phyloP scores from a whole-genome alignment of 2,329 filamentous ascomycete genomes.

The Phyllosticta citribraziliensis region DNA sequence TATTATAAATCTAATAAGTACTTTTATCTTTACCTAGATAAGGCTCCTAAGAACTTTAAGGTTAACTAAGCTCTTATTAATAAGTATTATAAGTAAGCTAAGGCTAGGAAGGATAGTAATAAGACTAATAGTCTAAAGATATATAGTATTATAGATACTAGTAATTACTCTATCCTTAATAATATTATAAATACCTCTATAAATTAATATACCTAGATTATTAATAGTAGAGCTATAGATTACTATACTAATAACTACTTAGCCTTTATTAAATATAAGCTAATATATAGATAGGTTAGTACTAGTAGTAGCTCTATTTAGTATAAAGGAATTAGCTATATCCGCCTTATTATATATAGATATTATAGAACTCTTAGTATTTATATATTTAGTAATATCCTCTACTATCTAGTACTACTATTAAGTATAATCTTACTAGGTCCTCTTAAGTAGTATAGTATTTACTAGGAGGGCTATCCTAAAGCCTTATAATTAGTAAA shows the following conservation, averaged over 20 bases:
- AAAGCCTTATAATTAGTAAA: neutral
- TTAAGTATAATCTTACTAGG: neutral
- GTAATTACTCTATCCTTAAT: neutral
- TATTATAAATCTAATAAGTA: neutral
- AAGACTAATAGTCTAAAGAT: neutral
- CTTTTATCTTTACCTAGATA: neutral
- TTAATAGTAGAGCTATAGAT: neutral
- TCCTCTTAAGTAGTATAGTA: too few relatives aligned
- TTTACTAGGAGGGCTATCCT: too few relatives aligned
- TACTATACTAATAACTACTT: neutral
- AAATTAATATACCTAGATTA: neutral
- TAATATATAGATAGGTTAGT: too few relatives aligned
- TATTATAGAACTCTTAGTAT: too few relatives aligned
- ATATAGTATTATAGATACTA: neutral
- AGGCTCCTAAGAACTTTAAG: neutral
- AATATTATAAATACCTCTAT: neutral
- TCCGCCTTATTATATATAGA: too few relatives aligned
- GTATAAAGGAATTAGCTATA: too few relatives aligned
- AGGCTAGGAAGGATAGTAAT: too few relatives aligned
- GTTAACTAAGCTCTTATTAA: neutral
- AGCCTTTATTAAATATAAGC: neutral
- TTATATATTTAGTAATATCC: neutral
- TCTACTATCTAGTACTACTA: too few relatives aligned
- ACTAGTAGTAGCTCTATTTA: neutral
- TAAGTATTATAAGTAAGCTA: neutral